These are phyloP conservation scores for Peronospora destructor DNA, from an alignment of 352 stramenopile species.

Conservation along the genomic window DNA sequence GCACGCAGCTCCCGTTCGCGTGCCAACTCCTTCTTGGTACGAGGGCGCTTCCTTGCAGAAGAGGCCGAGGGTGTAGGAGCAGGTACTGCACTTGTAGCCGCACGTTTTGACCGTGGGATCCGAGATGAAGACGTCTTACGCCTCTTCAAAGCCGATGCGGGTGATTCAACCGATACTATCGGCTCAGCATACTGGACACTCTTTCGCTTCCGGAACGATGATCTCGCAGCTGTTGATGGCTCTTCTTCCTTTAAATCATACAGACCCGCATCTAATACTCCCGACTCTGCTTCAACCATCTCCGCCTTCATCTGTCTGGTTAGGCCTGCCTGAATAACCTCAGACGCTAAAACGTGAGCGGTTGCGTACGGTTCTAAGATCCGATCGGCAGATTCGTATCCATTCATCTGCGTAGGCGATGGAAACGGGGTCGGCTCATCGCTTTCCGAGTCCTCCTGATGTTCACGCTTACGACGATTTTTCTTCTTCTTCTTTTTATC, in stretches of 20 bases:
- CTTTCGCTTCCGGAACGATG: conserved; percentile 28
- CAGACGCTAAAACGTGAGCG: conserved; percentile 14
- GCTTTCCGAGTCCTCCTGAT: conserved; percentile 44
- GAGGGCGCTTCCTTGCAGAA: conserved; percentile 39
- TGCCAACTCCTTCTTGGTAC: conserved; percentile 58
- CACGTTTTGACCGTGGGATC: conserved; percentile 16
- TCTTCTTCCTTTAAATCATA: conserved; percentile 11
- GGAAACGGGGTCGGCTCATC: conserved; percentile 38
- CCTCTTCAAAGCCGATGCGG: conserved; percentile 27
- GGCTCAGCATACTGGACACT: conserved; percentile 20
- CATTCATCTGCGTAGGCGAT: conserved; percentile 41
- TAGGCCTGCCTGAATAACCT: conserved; percentile 4
- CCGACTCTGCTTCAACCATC: conserved; percentile 6
- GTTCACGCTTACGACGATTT: conserved; percentile 34
- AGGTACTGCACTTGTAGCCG: conserved; percentile 8
- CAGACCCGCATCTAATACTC: conserved; percentile 8
- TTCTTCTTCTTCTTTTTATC: conserved; percentile 53
- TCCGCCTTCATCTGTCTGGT: conserved; percentile 1
- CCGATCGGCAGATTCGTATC: conserved; percentile 39
- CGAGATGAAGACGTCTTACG: conserved; percentile 22
- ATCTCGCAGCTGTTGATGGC: conserved; percentile 8
- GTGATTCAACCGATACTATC: conserved; percentile 15
- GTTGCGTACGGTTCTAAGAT: conserved; percentile 14
- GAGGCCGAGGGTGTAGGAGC: conserved; percentile 13
- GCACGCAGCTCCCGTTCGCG: conserved; percentile 72